phyloP scores from a whole-genome alignment of 805 yeast species.

The Wickerhamomyces alni region DNA sequence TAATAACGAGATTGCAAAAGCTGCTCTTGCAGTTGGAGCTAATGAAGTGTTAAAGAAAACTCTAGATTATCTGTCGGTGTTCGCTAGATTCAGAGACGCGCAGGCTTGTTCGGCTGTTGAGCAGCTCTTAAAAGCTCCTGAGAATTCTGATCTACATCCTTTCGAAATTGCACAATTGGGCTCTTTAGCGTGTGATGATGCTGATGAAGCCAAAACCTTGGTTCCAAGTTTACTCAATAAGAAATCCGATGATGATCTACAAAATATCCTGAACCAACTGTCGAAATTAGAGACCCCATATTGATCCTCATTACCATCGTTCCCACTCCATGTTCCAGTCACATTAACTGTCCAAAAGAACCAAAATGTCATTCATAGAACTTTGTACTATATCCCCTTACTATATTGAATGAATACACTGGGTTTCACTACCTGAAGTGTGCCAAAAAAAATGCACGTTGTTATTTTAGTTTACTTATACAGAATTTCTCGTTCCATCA shows the following conservation, averaged over 20 bases:
- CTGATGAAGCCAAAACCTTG: conserved; percentile 93
- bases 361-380: background rate
- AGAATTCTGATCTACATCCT: conserved; percentile 79
- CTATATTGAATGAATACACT: background rate
- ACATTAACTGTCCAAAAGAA: too few relatives aligned
- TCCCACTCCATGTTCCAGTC: too few relatives aligned
- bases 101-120: conserved; percentile 94
- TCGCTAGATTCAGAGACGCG: conserved; percentile 87
- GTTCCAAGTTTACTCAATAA: conserved; percentile 82
- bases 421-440: too few relatives aligned
- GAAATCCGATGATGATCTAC: conserved; percentile 81
- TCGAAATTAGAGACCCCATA: conserved; percentile 53
- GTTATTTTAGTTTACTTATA: background rate
- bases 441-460: too few relatives aligned
- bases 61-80: conserved; percentile 75
- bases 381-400: background rate
- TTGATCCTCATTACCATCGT: conserved; percentile 9
- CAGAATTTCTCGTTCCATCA: conserved; percentile 9
- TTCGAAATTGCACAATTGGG: conserved; percentile 90
- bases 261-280: conserved; percentile 80
- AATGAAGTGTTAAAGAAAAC: conserved; percentile 90
- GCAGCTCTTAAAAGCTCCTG: conserved; percentile 68
- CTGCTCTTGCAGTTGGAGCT: conserved; percentile 63
- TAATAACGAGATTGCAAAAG: conserved; percentile 29
- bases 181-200: conserved; percentile 89